phyloP scores from a whole-genome alignment of 768 basidiomycete species.

The Leccinum subtestaceum region DNA sequence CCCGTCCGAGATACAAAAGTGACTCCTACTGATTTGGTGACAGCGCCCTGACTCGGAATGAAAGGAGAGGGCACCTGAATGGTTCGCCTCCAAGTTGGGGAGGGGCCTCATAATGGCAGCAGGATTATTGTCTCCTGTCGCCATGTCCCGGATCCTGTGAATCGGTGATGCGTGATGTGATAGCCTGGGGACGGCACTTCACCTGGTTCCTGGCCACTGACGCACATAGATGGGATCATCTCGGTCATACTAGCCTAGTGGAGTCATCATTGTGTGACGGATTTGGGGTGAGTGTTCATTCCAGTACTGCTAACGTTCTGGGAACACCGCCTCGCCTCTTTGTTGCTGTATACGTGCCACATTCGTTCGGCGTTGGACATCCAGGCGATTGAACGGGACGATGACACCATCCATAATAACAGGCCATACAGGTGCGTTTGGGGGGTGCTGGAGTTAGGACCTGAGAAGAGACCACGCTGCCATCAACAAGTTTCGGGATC shows the following conservation, averaged over 20 bases:
- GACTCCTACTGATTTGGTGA: not conserved
- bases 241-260: not conserved
- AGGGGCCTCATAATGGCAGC: not conserved
- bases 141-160: slow-evolving; percentile 6
- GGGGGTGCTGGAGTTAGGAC: not conserved
- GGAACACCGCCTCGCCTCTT: not conserved
- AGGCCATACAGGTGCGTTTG: slow-evolving; percentile 8
- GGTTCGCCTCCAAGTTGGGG: slow-evolving; percentile 3
- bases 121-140: not conserved
- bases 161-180: slow-evolving; percentile 9
- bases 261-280: slow-evolving; percentile 12
- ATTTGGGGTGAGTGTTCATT: not conserved
- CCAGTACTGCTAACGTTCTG: not conserved
- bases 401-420: not conserved
- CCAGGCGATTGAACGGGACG: not conserved
- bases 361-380: not conserved
- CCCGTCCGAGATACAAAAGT: not conserved
- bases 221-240: slow-evolving; percentile 14
- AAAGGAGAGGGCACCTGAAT: slow-evolving; percentile 6
- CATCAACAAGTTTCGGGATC: slow-evolving; percentile 11
- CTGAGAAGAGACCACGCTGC: slow-evolving; percentile 5
- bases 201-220: slow-evolving; percentile 17
- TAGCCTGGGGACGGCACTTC: not conserved
- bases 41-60: not conserved
- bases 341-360: slow-evolving; percentile 5